Base-by-base conservation (phyloP, 345 rosid genomes). In the Bruguiera parviflora region DNA sequence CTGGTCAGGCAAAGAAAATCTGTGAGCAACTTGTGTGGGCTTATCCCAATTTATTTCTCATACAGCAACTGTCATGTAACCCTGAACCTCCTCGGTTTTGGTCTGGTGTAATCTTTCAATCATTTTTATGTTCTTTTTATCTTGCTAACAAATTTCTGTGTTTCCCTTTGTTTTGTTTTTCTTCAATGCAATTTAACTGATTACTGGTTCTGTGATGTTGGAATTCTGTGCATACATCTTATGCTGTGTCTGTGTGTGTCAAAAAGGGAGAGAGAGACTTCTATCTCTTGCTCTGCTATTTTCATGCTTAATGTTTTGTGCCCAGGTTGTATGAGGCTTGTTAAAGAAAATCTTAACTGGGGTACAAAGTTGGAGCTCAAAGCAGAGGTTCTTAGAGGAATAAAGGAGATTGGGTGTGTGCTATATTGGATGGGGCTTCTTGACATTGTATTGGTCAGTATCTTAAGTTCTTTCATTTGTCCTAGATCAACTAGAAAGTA, bases 331-430 rank as follows among this genome's bases (percentile, higher is more conserved):
- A 82, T 92, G 96, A 89, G 96, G 84, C 85, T 95, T 37, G 85
- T 90, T 64, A 92, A 88, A 83, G 99, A 92, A 69, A 90, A 86
- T 73, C 94, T 95, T 70, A 90, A 79, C 61, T 95, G 97, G 97
- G 97, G 92, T 29, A 70, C 88, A 68, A 92, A 95, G 80, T 73
- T 88, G 73, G 98, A 95, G 77, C 92, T 92, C 78, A 95, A 87
- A 81, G 85, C 89, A 65, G 96, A 92, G 85, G 92, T 92, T 75
- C 84, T 95, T 61, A 74, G 84, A 13, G 98, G 97, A 66, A 92
- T 92, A 64, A 95, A 92, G 76, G 98, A 95, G 87, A 92, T 92
- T 77, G 99, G 99, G 68, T 92, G 99, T 75, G 86, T 92, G 35
- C 77, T 95, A 69, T 95, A 95, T 58, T 87, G 86, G 88, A 95